Evolutionary conservation across 2,329 filamentous ascomycete species (phyloP), one percentile per base, ranked within the genome.

Genomic region (Paraconiothyrium brasiliense): DNA sequence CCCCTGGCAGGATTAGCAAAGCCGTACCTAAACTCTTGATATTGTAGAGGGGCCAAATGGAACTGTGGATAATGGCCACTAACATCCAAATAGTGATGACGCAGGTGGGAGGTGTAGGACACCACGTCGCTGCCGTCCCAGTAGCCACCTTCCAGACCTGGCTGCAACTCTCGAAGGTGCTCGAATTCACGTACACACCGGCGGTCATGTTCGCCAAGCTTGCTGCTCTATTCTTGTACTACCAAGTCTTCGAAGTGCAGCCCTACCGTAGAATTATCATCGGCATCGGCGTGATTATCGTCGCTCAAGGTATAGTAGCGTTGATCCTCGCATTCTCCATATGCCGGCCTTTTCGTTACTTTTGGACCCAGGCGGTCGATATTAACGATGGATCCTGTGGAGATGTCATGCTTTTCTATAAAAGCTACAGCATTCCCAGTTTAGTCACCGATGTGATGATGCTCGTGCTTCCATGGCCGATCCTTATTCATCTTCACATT

Each of bases 171-270:
- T 57, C 61, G 57, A 60, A 63, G 56, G 61, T 60, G 20, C 57
- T 60, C 41, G 61, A 63, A 50, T 63, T 60, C 34, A 63, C 57
- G 20, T 63, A 60, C 57, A 60, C 61, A 24, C 61, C 57, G 14
- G 59, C 59, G 6, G 59, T 61, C 48, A 61, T 61, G 59, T 59
- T 59, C 51, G 44, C 51, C 44, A 62, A 62, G 46, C 60, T 62
- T 20, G 56, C 60, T 20, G 47, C 55, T 30, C 41, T 62, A 14
- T 59, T 62, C 47, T 57, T 62, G 1, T 59, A 62, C 43, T n/a
- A 62, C 48, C 60, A 59, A 44, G 47, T 59, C 32, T 62, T 62
- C 54, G 57, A 62, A 35, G 20, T 59, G 6, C 30, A 52, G 2
- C 2, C 10, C 24, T 59, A 59, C 47, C 60, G 60, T 6, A 47